These are phyloP conservation scores for Podaxis sp. DNA, from an alignment of 768 basidiomycete species.

Conservation along the genomic window DNA sequence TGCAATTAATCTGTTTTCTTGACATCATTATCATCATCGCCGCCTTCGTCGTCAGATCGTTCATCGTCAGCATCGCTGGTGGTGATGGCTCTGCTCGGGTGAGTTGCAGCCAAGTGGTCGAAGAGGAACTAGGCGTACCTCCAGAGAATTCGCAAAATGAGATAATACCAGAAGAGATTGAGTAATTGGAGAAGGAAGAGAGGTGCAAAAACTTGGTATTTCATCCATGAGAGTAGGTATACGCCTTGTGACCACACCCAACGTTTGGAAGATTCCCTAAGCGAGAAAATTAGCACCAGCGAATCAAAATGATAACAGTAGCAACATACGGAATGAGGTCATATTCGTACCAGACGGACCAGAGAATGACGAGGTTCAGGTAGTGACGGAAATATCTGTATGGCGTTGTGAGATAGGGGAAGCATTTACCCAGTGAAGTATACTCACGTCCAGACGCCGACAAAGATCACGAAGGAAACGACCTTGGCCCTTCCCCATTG, in stretches of 20 bases:
- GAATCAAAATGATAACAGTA: neutral
- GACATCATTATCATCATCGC: slow-evolving; percentile 61
- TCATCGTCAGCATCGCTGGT: slow-evolving; percentile 58
- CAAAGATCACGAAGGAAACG: slow-evolving; percentile 62
- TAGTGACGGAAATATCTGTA: slow-evolving; percentile 91
- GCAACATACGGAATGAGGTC: slow-evolving; percentile 69
- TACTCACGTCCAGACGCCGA: slow-evolving; percentile 80
- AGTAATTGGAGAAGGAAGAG: slow-evolving; percentile 75
- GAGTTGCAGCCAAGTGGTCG: slow-evolving; percentile 14
- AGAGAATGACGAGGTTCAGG: slow-evolving; percentile 82
- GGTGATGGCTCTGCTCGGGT: slow-evolving; percentile 48
- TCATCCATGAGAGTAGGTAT: slow-evolving; percentile 79
- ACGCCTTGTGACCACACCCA: slow-evolving; percentile 65
- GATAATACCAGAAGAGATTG: slow-evolving; percentile 92
- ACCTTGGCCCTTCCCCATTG: slow-evolving; percentile 63
- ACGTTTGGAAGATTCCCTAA: slow-evolving; percentile 51
- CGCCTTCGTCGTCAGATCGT: slow-evolving; percentile 80
- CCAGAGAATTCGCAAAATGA: slow-evolving; percentile 75
- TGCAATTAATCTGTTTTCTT: slow-evolving; percentile 36
- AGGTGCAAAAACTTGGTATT: slow-evolving; percentile 75
- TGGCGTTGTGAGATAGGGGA: neutral
- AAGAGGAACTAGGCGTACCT: slow-evolving; percentile 49
- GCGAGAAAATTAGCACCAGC: neutral
- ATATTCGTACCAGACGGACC: slow-evolving; percentile 83
- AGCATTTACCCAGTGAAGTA: neutral